Evolutionary conservation across 2,329 filamentous ascomycete species (phyloP).

Genomic region (Phaeosphaeria sp.): DNA sequence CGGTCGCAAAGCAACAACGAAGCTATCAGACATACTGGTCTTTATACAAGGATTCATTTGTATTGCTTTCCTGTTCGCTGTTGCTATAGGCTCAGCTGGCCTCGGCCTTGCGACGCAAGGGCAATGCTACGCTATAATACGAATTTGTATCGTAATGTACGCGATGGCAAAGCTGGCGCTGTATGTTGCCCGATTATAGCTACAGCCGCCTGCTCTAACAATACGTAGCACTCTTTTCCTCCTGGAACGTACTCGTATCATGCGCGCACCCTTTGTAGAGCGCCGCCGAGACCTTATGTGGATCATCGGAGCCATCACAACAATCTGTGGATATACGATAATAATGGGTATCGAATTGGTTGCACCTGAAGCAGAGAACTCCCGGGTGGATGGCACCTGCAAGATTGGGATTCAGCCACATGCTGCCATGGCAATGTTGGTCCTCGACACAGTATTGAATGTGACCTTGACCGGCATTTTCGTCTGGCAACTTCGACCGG

Average conservation of each 20-base stretch:
- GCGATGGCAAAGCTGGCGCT: conserved; percentile 38
- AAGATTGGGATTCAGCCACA: conserved; percentile 43
- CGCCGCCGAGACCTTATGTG: conserved; percentile 43
- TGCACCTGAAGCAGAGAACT: conserved; percentile 34
- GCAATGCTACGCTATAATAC: conserved; percentile 41
- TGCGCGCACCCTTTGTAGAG: conserved; percentile 36
- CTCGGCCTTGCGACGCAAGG: conserved; percentile 32
- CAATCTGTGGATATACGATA: conserved; percentile 25
- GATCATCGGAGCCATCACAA: conserved; percentile 29
- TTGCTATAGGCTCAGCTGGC: conserved; percentile 34
- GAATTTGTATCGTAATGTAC: conserved; percentile 48
- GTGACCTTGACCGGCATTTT: conserved; percentile 44
- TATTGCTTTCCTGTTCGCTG: conserved; percentile 32
- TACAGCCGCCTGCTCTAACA: not conserved
- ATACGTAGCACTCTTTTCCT: conserved; percentile 43
- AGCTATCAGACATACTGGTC: conserved; percentile 22
- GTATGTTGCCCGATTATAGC: conserved; percentile 8
- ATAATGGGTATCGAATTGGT: conserved; percentile 30
- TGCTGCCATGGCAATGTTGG: conserved; percentile 39
- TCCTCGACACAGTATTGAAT: conserved; percentile 44
- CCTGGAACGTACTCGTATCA: conserved; percentile 47
- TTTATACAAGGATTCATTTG: conserved; percentile 26
- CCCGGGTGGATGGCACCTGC: conserved; percentile 36
- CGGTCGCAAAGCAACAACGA: conserved; percentile 7
- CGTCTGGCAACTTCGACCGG: conserved; percentile 41